Evolutionary conservation across 2,329 filamentous ascomycete genomes (phyloP).

Genomic region (Didymella lethalis): DNA sequence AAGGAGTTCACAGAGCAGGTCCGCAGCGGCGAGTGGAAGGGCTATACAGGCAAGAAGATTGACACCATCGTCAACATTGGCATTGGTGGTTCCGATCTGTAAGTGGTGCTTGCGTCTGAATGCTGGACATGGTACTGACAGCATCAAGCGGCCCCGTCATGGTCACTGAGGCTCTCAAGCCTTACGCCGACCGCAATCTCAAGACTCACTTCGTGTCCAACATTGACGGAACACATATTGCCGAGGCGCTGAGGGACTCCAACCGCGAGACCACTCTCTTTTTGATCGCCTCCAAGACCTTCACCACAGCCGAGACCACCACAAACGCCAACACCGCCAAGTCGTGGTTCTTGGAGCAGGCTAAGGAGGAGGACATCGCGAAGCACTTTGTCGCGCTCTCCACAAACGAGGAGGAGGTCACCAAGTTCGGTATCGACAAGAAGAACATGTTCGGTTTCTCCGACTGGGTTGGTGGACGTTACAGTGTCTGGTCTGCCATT

Average conservation of each 20-base stretch:
- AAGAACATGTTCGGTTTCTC: constrained; percentile 99
- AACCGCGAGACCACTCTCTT: constrained; percentile 99
- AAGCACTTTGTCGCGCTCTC: constrained; percentile 99
- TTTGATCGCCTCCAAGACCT: constrained; percentile 98
- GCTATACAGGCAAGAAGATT: constrained; percentile 95
- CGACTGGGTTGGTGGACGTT: constrained; percentile 97
- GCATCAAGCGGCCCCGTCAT: constrained; percentile 83
- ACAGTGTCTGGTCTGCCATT: constrained; percentile 99
- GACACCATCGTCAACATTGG: constrained; percentile 97
- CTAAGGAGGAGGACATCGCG: constrained; percentile 81
- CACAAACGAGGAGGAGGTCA: constrained; percentile 93
- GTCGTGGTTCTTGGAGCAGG: constrained; percentile 89
- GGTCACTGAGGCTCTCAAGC: constrained; percentile 97
- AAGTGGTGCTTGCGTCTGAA: constrained; percentile 54
- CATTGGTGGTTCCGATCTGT: constrained; percentile 98
- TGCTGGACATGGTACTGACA: constrained; percentile 32
- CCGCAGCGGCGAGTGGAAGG: constrained; percentile 94
- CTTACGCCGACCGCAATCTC: constrained; percentile 85
- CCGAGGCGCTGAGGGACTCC: constrained; percentile 86
- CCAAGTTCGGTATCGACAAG: constrained; percentile 97
- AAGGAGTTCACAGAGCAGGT: constrained; percentile 97
- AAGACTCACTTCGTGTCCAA: constrained; percentile 99
- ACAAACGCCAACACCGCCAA: constrained; percentile 99
- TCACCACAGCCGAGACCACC: constrained; percentile 95
- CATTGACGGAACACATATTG: constrained; percentile 98